A percentile compares a stretch with the other conserved stretches of the same genome.
Evolutionary conservation across 345 rosid genomes (phyloP).

Genomic region (Melastoma malabathricum): DNA sequence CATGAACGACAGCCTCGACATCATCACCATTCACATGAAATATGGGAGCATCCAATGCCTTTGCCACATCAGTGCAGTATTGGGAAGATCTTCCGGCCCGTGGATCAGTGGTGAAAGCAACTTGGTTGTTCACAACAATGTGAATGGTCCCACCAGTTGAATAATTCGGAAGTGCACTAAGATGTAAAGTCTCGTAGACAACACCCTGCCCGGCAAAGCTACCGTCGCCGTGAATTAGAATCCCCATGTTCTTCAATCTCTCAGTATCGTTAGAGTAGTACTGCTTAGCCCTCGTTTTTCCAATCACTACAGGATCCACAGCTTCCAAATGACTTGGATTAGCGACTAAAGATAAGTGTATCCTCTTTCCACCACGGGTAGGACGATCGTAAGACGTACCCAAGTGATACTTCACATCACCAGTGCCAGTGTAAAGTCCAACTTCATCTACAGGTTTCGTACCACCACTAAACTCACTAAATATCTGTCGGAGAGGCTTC

Average conservation of each 20-base stretch:
- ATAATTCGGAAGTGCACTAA: constrained; percentile 16
- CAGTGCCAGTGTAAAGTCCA: constrained; percentile 16
- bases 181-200: constrained; percentile 17
- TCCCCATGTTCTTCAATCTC: constrained; percentile 11
- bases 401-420: constrained; percentile 17
- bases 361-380: constrained; percentile 15
- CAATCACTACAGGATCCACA: constrained; percentile 16
- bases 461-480: constrained; percentile 15
- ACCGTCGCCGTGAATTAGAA: constrained; percentile 17
- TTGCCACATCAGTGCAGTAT: constrained; percentile 17
- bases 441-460: constrained; percentile 15
- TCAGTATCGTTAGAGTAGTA: constrained; percentile 13
- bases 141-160: constrained; percentile 14
- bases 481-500: constrained; percentile 14
- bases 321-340: constrained; percentile 19
- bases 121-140: constrained; percentile 14
- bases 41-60: constrained; percentile 15
- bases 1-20: constrained; percentile 18
- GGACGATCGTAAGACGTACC: constrained; percentile 18
- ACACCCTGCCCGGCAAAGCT: constrained; percentile 17
- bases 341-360: constrained; percentile 15
- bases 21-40: constrained; percentile 18
- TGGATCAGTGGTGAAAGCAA: constrained; percentile 17
- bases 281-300: constrained; percentile 15
- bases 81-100: constrained; percentile 15